Percentiles rank a stretch among this genome's conserved stretches.
Evolutionary conservation across 768 basidiomycete species (phyloP).

Genomic region (Daedaleopsis sinensis): DNA sequence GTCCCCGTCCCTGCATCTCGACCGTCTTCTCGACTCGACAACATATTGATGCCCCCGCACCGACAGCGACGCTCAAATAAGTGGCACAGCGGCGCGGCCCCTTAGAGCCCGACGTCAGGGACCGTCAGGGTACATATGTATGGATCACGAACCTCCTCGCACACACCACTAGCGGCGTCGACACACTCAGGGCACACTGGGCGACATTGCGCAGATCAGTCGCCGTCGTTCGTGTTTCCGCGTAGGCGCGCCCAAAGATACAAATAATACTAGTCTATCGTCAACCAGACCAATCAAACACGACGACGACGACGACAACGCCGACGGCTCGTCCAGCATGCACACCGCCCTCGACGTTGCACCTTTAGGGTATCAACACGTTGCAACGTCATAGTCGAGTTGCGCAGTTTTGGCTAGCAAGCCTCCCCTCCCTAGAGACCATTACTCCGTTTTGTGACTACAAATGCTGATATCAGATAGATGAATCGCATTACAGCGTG

Average conservation of each 20-base stretch:
- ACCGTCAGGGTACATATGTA: neutral
- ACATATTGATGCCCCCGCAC: neutral
- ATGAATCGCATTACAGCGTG: neutral
- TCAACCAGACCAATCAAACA: conserved; percentile 12
- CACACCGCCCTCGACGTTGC: conserved; percentile 4
- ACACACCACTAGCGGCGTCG: neutral
- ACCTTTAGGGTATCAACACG: conserved; percentile 25
- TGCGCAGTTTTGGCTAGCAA: conserved; percentile 4
- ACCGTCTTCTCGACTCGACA: neutral
- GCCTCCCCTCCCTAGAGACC: neutral
- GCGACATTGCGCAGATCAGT: neutral
- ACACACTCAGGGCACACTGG: neutral
- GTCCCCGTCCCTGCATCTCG: neutral
- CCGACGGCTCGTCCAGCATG: conserved; percentile 7
- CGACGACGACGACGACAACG: conserved; percentile 17
- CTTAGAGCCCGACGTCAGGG: neutral
- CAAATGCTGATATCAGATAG: neutral
- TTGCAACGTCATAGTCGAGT: conserved; percentile 7
- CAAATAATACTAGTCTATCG: conserved; percentile 22
- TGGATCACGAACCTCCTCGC: neutral
- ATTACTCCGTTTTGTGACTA: conserved; percentile 41
- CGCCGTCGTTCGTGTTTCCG: neutral
- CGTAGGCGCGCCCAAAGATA: conserved; percentile 14
- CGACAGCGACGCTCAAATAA: neutral
- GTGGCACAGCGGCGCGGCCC: neutral